phyloP scores from a whole-genome alignment of 2,329 filamentous ascomycete species.

The Neurospora sp. region DNA sequence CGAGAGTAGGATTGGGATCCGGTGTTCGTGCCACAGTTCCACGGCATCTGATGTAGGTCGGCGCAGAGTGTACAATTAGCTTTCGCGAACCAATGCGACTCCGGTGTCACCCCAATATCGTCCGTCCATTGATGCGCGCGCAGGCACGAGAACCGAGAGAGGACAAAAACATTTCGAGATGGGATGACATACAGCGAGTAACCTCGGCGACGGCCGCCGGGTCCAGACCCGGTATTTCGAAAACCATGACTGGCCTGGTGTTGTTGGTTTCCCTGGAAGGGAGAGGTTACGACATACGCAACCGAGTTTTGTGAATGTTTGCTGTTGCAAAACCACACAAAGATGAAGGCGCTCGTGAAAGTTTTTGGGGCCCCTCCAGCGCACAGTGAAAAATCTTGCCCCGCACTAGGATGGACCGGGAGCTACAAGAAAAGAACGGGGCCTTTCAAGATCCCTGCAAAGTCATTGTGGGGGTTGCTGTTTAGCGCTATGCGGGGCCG shows the following conservation, averaged over 20 bases:
- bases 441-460: background rate
- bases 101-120: background rate
- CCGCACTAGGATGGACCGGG: background rate
- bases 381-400: background rate
- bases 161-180: background rate
- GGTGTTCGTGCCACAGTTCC: slow-evolving; percentile 34
- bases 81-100: background rate
- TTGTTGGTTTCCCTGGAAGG: background rate
- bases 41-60: slow-evolving; percentile 12
- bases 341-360: background rate
- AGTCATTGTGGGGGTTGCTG: background rate
- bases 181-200: background rate
- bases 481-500: background rate
- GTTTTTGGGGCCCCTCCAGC: background rate
- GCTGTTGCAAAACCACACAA: background rate
- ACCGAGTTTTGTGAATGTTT: background rate
- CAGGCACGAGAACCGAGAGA: background rate
- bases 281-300: background rate
- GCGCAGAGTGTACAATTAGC: background rate
- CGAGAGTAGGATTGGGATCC: slow-evolving; percentile 33
- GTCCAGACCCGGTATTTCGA: background rate
- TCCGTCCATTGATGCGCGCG: background rate
- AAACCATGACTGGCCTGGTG: background rate
- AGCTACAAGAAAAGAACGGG: background rate
- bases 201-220: background rate